phyloP scores from a whole-genome alignment of 2,329 filamentous ascomycete species.

The Cordyceps javanica region DNA sequence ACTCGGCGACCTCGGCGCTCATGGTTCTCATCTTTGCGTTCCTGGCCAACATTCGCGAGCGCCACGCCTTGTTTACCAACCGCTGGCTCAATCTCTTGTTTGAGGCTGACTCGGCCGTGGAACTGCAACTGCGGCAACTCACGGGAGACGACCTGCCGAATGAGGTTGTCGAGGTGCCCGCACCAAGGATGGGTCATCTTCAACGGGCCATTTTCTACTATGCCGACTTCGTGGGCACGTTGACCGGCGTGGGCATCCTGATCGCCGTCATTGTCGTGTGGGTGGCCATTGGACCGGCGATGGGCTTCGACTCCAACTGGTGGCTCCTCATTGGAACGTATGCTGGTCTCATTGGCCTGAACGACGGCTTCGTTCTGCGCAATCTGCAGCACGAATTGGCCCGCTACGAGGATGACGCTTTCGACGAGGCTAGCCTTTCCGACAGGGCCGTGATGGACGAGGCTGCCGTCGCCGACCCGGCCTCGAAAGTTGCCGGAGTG shows the following conservation, averaged over 20 bases:
- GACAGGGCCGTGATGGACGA: slow-evolving; percentile 16
- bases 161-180: slow-evolving; percentile 24
- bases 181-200: slow-evolving; percentile 25
- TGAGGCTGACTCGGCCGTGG: slow-evolving; percentile 28
- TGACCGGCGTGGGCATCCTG: slow-evolving; percentile 33
- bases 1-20: slow-evolving; percentile 33
- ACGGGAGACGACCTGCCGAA: slow-evolving; percentile 29
- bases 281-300: slow-evolving; percentile 31
- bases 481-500: neutral
- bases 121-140: slow-evolving; percentile 27
- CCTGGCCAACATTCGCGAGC: slow-evolving; percentile 32
- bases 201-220: slow-evolving; percentile 36
- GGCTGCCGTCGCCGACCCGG: slow-evolving; percentile 7
- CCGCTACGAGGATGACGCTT: slow-evolving; percentile 16
- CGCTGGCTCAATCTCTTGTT: slow-evolving; percentile 27
- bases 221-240: slow-evolving; percentile 36
- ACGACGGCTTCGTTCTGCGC: slow-evolving; percentile 39
- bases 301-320: slow-evolving; percentile 38
- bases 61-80: slow-evolving; percentile 27
- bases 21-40: slow-evolving; percentile 36
- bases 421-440: slow-evolving; percentile 13
- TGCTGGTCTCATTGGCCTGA: slow-evolving; percentile 38
- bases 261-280: slow-evolving; percentile 30
- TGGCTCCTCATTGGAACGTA: slow-evolving; percentile 43
- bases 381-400: slow-evolving; percentile 31